Evolutionary conservation across 176 grass and related monocot genomes (phyloP).

Genomic region (Bolboschoenus planiculmis): DNA sequence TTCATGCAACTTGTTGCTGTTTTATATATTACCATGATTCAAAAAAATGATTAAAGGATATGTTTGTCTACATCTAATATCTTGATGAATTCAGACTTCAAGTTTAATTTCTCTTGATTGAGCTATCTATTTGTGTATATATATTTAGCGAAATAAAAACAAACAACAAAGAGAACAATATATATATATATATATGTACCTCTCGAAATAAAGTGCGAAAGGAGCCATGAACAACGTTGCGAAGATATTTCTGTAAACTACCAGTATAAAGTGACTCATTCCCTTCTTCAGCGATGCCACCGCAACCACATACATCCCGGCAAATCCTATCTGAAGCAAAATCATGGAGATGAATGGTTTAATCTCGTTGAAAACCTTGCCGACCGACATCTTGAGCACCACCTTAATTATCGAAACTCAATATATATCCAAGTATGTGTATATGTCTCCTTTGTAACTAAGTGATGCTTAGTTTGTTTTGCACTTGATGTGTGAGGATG

Average conservation of each 20-base stretch:
- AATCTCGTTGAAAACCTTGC: constrained; percentile 30
- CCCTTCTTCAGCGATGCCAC: constrained; percentile 68
- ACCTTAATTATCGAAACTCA: neutral
- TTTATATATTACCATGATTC: neutral
- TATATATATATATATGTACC: constrained; percentile 22
- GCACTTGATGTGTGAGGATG: constrained; percentile 28
- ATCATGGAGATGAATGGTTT: constrained; percentile 92
- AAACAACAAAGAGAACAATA: neutral
- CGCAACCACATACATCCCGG: constrained; percentile 78
- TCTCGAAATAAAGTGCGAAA: constrained; percentile 78
- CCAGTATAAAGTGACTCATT: constrained; percentile 85
- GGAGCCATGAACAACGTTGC: constrained; percentile 61
- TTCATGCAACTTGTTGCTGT: neutral
- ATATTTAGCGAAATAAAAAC: neutral
- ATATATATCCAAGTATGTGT: constrained; percentile 7
- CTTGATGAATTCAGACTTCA: no score
- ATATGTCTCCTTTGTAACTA: constrained; percentile 6
- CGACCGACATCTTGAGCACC: constrained; percentile 26
- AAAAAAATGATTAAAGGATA: neutral
- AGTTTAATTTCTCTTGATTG: neutral
- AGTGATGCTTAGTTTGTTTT: constrained; percentile 4
- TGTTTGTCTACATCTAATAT: neutral
- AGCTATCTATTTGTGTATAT: neutral
- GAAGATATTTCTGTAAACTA: constrained; percentile 68
- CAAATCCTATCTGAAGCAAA: constrained; percentile 78